phyloP scores from a whole-genome alignment of 768 basidiomycete genomes.

The Coprinellus micaceus region DNA sequence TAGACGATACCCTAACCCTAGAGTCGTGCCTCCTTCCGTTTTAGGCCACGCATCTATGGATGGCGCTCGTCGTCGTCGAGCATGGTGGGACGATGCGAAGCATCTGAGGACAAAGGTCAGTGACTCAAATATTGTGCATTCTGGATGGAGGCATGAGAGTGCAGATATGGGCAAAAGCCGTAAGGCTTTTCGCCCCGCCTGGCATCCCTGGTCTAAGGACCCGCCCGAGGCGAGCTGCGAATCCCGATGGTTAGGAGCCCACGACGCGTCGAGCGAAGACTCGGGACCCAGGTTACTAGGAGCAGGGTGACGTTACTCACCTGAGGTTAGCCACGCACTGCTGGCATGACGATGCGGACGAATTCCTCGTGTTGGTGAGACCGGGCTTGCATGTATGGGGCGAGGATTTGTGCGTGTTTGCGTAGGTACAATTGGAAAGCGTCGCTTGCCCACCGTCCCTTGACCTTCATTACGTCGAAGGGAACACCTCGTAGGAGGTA shows the following conservation, averaged over 20 bases:
- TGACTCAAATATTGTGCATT: no score
- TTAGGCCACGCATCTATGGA: no score
- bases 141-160: no score
- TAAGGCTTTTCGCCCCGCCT: conserved; percentile 1
- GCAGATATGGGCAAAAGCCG: conserved; percentile 3
- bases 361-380: not conserved
- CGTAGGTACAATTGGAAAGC: conserved; percentile 12
- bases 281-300: not conserved
- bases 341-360: not conserved
- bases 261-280: conserved; percentile 8
- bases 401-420: conserved; percentile 15
- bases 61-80: no score
- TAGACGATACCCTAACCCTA: no score
- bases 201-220: not conserved
- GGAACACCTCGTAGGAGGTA: conserved; percentile 32
- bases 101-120: no score
- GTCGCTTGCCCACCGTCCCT: conserved; percentile 24
- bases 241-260: conserved; percentile 4
- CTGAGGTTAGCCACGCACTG: not conserved
- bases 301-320: not conserved
- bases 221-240: conserved; percentile 5
- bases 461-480: conserved; percentile 33
- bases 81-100: no score
- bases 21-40: no score
- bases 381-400: conserved; percentile 15